Evolutionary conservation across 139 green algal species (phyloP), one percentile per base, ranked within the genome.

Genomic region (Dunaliella sp.): DNA sequence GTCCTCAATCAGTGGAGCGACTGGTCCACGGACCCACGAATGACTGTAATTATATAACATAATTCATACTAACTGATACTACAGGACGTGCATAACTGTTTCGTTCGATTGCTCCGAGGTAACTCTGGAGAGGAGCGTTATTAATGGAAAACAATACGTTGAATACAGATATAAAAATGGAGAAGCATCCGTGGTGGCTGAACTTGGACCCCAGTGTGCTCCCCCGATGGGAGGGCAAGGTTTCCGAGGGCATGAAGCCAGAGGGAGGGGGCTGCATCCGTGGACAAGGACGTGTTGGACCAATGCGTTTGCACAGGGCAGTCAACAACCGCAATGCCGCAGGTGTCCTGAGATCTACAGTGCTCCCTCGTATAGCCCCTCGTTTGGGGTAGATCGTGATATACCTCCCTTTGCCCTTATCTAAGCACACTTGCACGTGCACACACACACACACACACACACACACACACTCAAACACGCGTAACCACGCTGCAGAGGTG

Each of bases 221-320:
- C 31, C 81, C 57, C 1, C 31, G 28, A 24, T 85, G 81, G 81
- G 31, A 36, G 1, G 81, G 81, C 58, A 36, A 79, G 32, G 48
- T 16, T 26, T 95, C 95, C 0, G 84, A 95, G 7, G 96, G 96
- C 31, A 90, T 96, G 57, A 99, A 99, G 85, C 80, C 90, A 30
- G 96, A 98, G 48, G 96, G 96, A 12, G 96, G 96, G 1, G 96
- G 96, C 77, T 95, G 87, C 91, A 94, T 94, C 24, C 86, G 94
- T 36, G 96, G 87, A 0, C 93, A 93, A 7, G 96, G 96, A 2
- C 88, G 83, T 0, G 94, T 99, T 0, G 95, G 96, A 26, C 85
- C 82, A 2, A 98, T 98, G 96, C 74, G 89, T 30, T 58, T 98
- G 7, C 95, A 98, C 86, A 91, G 92, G 1, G 96, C 96, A 0